Conservation (phyloP, 805 yeast species). For the Maudiozyma turicensis region DNA sequence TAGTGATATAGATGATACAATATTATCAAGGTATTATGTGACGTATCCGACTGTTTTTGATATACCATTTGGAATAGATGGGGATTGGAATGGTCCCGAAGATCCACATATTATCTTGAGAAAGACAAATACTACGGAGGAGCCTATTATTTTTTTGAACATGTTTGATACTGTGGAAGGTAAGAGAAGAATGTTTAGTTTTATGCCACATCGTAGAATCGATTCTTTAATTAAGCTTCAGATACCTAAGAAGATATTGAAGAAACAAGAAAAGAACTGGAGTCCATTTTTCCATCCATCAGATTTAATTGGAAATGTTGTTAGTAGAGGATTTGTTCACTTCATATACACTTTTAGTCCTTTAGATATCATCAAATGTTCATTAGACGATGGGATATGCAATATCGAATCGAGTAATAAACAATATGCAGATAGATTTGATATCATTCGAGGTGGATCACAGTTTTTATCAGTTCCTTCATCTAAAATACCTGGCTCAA, state of each 20-base stretch:
- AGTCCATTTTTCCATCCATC: slow-evolving; percentile 8
- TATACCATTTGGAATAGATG: slow-evolving; percentile 1
- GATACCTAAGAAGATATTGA: background rate
- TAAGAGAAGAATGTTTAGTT: slow-evolving; percentile 2
- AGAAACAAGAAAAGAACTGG: slow-evolving; percentile 7
- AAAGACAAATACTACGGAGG: slow-evolving; percentile 1
- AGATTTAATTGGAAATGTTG: background rate
- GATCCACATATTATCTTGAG: slow-evolving; percentile 5
- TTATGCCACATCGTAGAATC: slow-evolving; percentile 7
- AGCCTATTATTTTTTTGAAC: slow-evolving; percentile 8
- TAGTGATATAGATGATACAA: slow-evolving; percentile 2
- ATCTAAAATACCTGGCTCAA: slow-evolving; percentile 7
- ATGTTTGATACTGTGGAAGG: background rate
- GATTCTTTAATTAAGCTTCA: slow-evolving; percentile 3
- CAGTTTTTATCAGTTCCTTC: slow-evolving; percentile 14
- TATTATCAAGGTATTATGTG: slow-evolving; percentile 2
- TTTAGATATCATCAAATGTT: slow-evolving; percentile 15
- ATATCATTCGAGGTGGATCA: slow-evolving; percentile 17
- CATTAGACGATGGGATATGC: slow-evolving; percentile 15
- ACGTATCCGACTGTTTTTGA: slow-evolving; percentile 5
- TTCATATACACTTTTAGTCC: slow-evolving; percentile 16
- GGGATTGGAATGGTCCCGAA: slow-evolving; percentile 5
- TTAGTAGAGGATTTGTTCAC: slow-evolving; percentile 13
- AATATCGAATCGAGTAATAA: slow-evolving; percentile 3
- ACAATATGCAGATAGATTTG: slow-evolving; percentile 1